These are phyloP conservation scores for Acidiella bohemica DNA, from an alignment of 495 filamentous ascomycete genomes.

Conservation along the genomic window DNA sequence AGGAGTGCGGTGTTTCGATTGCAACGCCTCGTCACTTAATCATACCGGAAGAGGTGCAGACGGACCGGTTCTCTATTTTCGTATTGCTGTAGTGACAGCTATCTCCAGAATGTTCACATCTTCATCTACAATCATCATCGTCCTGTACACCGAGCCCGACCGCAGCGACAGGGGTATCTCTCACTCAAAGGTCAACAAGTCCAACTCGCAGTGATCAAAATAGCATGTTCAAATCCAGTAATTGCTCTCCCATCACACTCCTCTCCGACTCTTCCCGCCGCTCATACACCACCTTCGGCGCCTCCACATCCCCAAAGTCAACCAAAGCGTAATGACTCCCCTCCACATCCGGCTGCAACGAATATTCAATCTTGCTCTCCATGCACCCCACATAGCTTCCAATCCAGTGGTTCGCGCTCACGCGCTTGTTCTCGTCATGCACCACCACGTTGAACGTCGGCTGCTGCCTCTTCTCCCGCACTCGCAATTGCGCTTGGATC, in stretches of 20 bases:
- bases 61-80: too few species aligned
- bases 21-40: too few species aligned
- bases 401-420: slow-evolving; percentile 35
- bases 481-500: slow-evolving; percentile 23
- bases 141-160: too few species aligned
- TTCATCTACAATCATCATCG: too few species aligned
- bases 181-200: too few species aligned
- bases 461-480: slow-evolving; percentile 40
- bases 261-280: slow-evolving; percentile 4
- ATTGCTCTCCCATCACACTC: slow-evolving; percentile 8
- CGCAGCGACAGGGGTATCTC: too few species aligned
- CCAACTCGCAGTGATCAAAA: slow-evolving; percentile 8
- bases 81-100: too few species aligned
- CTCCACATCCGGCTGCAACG: slow-evolving; percentile 41
- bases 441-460: slow-evolving; percentile 45
- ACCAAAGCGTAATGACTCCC: slow-evolving; percentile 45
- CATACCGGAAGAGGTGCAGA: too few species aligned
- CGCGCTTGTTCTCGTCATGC: slow-evolving; percentile 33
- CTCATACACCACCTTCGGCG: slow-evolving; percentile 21
- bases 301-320: slow-evolving; percentile 36
- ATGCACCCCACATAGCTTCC: slow-evolving; percentile 46
- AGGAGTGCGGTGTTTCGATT: too few species aligned
- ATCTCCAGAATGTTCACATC: too few species aligned
- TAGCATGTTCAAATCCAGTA: slow-evolving; percentile 6
- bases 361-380: slow-evolving; percentile 44